phyloP scores from a whole-genome alignment of 2,329 filamentous ascomycete genomes.

The Colletotrichum sojae region DNA sequence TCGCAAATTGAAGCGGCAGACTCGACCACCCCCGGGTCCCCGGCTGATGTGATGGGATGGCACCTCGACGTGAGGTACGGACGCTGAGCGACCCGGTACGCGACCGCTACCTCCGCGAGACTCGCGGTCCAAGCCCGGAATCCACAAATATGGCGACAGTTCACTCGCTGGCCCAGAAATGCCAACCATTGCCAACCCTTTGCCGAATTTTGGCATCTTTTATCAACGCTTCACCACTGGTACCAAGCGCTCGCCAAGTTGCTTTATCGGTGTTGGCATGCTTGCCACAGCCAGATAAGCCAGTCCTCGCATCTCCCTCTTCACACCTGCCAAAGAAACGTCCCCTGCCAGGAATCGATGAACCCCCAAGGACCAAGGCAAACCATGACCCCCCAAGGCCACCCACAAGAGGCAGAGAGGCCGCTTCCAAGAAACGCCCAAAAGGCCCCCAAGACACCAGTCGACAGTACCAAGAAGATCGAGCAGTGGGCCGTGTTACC shows the following conservation, averaged over 20 bases:
- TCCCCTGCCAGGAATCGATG: not conserved
- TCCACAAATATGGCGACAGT: constrained; percentile 22
- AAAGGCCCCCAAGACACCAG: constrained; percentile 2
- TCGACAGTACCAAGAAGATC: constrained; percentile 12
- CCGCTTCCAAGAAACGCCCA: not conserved
- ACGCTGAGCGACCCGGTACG: constrained; percentile 12
- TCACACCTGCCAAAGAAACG: constrained; percentile 14
- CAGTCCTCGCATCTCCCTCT: not conserved
- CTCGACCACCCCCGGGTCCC: not conserved
- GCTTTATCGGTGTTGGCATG: constrained; percentile 37
- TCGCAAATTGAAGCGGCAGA: constrained; percentile 17
- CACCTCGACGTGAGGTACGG: too few relatives aligned
- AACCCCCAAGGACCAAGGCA: not conserved
- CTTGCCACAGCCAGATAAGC: constrained; percentile 32
- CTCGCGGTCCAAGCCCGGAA: constrained; percentile 14
- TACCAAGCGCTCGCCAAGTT: constrained; percentile 40
- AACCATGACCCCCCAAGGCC: too few relatives aligned
- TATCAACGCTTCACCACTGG: constrained; percentile 34
- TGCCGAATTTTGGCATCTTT: constrained; percentile 32
- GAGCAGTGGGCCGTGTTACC: constrained; percentile 1
- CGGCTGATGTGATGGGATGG: too few relatives aligned
- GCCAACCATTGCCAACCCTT: constrained; percentile 36
- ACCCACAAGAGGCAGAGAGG: not conserved
- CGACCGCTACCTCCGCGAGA: constrained; percentile 19
- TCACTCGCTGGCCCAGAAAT: constrained; percentile 38